Evolutionary conservation across 345 rosid genomes (phyloP).

Genomic region (Hypericum perforatum): DNA sequence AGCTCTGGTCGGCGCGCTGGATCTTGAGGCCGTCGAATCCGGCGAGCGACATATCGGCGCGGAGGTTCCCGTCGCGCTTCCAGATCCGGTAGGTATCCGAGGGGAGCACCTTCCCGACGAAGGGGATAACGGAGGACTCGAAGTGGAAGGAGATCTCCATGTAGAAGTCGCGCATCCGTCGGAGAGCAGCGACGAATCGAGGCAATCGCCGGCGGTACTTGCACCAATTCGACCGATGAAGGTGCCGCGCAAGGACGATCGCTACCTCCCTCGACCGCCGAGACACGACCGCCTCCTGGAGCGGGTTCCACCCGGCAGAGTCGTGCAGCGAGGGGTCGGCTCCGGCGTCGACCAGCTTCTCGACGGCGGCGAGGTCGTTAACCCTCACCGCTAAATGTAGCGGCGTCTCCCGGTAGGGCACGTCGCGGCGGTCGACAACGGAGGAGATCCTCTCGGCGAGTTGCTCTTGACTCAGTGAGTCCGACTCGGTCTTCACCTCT

Average conservation of each 20-base stretch:
- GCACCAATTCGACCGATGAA: constrained; percentile 66
- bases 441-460: constrained; percentile 69
- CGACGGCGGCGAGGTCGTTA: constrained; percentile 42
- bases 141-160: constrained; percentile 88
- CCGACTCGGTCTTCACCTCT: constrained; percentile 55
- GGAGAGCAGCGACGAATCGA: constrained; percentile 50
- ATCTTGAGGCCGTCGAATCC: constrained; percentile 89
- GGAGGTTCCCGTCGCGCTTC: constrained; percentile 84
- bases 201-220: constrained; percentile 93
- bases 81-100: constrained; percentile 94
- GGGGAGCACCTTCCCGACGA: constrained; percentile 79
- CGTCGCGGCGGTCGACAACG: constrained; percentile 74
- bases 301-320: constrained; percentile 72
- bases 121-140: constrained; percentile 90
- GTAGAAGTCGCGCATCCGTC: constrained; percentile 87
- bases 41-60: constrained; percentile 74
- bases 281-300: constrained; percentile 64
- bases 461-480: constrained; percentile 55
- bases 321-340: constrained; percentile 73
- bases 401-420: constrained; percentile 70
- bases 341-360: constrained; percentile 48
- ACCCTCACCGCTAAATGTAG: constrained; percentile 80
- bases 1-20: constrained; percentile 79
- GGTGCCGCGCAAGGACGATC: constrained; percentile 33
- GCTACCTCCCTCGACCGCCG: constrained; percentile 52